Base-by-base conservation (phyloP, 2,329 filamentous ascomycete genomes). In the Trichoderma atroviride region DNA sequence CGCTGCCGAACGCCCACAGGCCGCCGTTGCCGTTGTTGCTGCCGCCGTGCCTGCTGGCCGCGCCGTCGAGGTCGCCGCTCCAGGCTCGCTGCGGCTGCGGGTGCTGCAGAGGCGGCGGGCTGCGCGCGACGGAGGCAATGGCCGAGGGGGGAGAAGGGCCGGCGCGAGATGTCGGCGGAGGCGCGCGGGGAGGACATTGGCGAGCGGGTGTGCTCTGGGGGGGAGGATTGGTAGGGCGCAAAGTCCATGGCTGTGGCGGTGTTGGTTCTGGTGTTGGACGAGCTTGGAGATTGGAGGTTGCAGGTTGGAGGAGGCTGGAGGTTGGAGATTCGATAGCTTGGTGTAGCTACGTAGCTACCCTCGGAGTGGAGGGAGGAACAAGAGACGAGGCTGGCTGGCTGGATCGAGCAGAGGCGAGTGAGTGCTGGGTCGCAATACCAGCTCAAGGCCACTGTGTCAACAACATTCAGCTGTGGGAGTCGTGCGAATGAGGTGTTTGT, bases 181-280 rank as follows among this genome's bases (percentile, higher is more conserved):
- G 84, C 80, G 73, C 83, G 88, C 27, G 87, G 87, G 33, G 86
- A 88, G 11, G 81, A 75, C 9, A 70, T 81, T 64, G 94, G 93
- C 24, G 93, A 96, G 76, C 95, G 92, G 74, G 89, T 88, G 75
- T 91, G 87, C 83, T 98, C 94, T 11, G 96, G 96, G 19, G 92
- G 91, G 60, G 91, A 91, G 80, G 95, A 95, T 84, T 98, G 96
- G 82, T 98, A 99, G 47, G 96, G 96, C 57, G 96, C 96, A 79
- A 98, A 99, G 83, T 97, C 92, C 92, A 96, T 96, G 68, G 75
- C 83, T 71, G 72, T 29, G 19, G 52, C 7, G 22, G 29, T 19
- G 33, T 33, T 65, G 33, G 27, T 16, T 24, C 14, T 35, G 33
- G 33, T 9, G 31, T 37, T 37, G 22, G 56, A 22, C 16, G 55